Evolutionary conservation across 441 rosid species (phyloP).

Genomic region (Pelargonium australe): DNA sequence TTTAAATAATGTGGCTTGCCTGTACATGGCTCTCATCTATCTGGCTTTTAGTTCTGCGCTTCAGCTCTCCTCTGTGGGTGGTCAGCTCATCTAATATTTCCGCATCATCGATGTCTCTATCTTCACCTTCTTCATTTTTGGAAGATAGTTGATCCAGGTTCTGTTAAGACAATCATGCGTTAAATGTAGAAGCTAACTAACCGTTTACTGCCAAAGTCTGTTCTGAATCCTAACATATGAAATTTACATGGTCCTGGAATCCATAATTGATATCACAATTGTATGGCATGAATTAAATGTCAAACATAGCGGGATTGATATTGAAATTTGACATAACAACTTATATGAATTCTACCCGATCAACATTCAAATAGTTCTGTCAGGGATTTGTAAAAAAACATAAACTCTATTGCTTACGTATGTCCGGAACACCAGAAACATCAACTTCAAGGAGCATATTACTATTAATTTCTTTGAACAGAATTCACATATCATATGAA

Average conservation of each 20-base stretch:
- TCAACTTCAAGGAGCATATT: background rate
- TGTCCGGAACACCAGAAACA: background rate
- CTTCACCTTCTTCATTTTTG: constrained; percentile 25
- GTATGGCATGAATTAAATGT: no score
- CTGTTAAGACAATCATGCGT: constrained; percentile 9
- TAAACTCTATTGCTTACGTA: background rate
- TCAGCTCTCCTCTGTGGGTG: constrained; percentile 71
- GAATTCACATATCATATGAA: background rate
- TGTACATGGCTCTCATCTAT: constrained; percentile 41
- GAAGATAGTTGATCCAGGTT: constrained; percentile 14
- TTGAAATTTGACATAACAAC: background rate
- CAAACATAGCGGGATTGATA: background rate
- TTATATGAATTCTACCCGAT: background rate
- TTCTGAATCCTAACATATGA: constrained; percentile 4
- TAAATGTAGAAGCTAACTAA: background rate
- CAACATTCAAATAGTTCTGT: background rate
- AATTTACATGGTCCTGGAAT: background rate
- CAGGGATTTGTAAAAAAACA: background rate
- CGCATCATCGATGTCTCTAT: constrained; percentile 40
- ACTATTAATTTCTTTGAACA: background rate
- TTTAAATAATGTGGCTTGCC: constrained; percentile 20
- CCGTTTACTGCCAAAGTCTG: background rate
- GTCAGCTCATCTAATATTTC: constrained; percentile 76
- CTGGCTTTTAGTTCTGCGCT: constrained; percentile 48
- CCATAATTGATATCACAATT: background rate